Base-by-base conservation (phyloP, 139 green algal genomes). In the Monoraphidium neglectum region DNA sequence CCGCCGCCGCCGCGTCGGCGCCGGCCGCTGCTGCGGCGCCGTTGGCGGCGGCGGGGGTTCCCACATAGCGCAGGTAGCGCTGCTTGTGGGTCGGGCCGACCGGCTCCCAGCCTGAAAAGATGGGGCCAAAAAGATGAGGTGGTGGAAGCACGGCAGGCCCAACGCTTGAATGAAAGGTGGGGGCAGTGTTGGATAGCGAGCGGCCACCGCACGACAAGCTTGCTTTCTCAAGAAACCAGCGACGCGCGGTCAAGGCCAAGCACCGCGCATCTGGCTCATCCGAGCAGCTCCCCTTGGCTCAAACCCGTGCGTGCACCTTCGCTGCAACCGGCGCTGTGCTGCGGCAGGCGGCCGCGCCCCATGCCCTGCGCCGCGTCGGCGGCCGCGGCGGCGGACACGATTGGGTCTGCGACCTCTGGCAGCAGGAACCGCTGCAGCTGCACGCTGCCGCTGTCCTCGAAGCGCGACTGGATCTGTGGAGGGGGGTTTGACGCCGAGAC, bases 11-110 rank as follows among this genome's bases (percentile, higher is more conserved):
- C 1, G 40, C 38, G 1, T 8, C 26, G 51, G 16, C n/a, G 54
- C 33, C 76, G 30, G 37, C 60, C 36, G 80, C 68, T 16, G 59
- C 68, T 23, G 79, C 38, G 10, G 65, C 8, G 38, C 68, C 53
- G 38, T 33, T 21, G 59, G 68, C 60, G 28, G 13, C 46, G 38
- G 40, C 54, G 43, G 43, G 0, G 30, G 38, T 6, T 70, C 62
- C 23, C 36, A 60, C 33, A 79, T 87, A 93, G 4, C 37, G 51
- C 69, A 96, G 47, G 86, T 91, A 97, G 26, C 93, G 89, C 87
- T 95, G 93, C 88, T 96, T 97, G 82, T 97, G 91, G 1, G 87
- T 81, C 5, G 93, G 94, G 63, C 86, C 92, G 15, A 87, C 63
- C 21, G 82, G 38, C 43, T 51, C 30, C 92, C 92, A 96, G 36